Base-by-base conservation (phyloP, 768 basidiomycete genomes). In the Hygrocybe punicea region DNA sequence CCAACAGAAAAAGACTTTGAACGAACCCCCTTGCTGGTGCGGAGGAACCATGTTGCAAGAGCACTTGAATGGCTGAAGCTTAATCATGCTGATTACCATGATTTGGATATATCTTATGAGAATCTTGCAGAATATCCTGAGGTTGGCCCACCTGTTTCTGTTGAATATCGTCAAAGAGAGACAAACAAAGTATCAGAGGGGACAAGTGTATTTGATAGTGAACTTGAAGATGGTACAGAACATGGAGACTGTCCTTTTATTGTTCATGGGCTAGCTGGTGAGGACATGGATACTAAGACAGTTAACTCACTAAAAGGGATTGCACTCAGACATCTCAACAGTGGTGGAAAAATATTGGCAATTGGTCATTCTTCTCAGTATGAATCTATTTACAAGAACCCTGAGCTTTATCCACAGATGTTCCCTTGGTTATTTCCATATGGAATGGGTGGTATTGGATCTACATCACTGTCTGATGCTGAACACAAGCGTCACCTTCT, bases 361-460 rank as follows among this genome's bases (percentile, higher is more conserved):
- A 58, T 69, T 17, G 68, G 65, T 6, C 63, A 65, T 40, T 34
- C 29, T 2, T 21, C 33, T 1, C 6, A 51, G 1, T 62, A 69
- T 5, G 53, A 66, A 16, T 62, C 65, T 6, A 62, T 65, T 8
- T 71, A 61, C 23, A 50, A 71, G 4, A 76, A 79, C 52, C 63
- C 70, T 1, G 51, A 62, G 6, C 56, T 75, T 5, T 78, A 71
- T 65, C 71, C 76, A 1, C 60, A 63, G n/a, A 71, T 73, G 67
- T 74, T 72, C 53, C 75, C 75, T 1, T 75, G 73, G 73, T 53
- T 76, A 1, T 77, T 71, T 61, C 74, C 73, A 0, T 76, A 75
- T 59, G 74, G 75, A 0, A 25, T 64, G 2, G 74, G 73, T 14
- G 71, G 69, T 2, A 60, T 73, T 11, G 69, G 67, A 14, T 51